A percentile compares a stretch with the other conserved stretches of the same genome.
These are phyloP conservation scores for Brettanomyces custersianus DNA, from an alignment of 805 yeast genomes.

Conservation along the genomic window DNA sequence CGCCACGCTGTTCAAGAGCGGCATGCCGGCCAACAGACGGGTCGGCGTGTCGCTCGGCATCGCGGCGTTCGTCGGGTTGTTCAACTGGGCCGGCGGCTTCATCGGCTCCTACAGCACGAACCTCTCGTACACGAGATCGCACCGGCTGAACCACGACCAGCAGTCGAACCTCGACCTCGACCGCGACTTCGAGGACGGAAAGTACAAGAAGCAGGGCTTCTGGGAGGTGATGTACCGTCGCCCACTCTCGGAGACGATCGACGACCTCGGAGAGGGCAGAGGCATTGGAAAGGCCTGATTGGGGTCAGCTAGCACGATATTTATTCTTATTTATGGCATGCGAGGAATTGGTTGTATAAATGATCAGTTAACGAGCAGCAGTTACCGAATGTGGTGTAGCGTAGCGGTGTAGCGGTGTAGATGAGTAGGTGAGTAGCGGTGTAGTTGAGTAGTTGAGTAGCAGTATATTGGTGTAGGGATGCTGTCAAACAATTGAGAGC, in stretches of 20 bases:
- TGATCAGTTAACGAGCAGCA: too few relatives aligned
- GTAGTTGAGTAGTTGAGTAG: too few relatives aligned
- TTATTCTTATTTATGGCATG: too few relatives aligned
- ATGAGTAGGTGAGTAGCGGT: too few relatives aligned
- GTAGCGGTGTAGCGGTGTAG: too few relatives aligned
- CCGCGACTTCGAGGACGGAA: conserved; percentile 21
- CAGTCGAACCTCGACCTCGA: conserved; percentile 27
- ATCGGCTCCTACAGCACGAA: conserved; percentile 36
- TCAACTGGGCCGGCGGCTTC: conserved; percentile 49
- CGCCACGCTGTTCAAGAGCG: conserved; percentile 18
- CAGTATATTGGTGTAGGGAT: too few relatives aligned
- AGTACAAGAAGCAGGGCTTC: conserved; percentile 44
- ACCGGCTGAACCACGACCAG: conserved; percentile 32
- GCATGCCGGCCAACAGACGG: conserved; percentile 26
- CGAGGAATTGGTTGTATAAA: too few relatives aligned
- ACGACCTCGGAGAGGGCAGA: conserved; percentile 62
- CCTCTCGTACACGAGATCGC: conserved; percentile 31
- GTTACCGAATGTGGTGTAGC: too few relatives aligned
- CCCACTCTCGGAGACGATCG: conserved; percentile 73
- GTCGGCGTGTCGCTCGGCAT: conserved; percentile 38
- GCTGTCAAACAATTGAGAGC: too few relatives aligned
- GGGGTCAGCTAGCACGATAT: not conserved
- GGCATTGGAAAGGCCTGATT: conserved; percentile 34
- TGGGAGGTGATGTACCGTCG: conserved; percentile 79
- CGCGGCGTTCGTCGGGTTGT: conserved; percentile 36